phyloP scores from a whole-genome alignment of 768 basidiomycete genomes.

The Agrocybe praecox region DNA sequence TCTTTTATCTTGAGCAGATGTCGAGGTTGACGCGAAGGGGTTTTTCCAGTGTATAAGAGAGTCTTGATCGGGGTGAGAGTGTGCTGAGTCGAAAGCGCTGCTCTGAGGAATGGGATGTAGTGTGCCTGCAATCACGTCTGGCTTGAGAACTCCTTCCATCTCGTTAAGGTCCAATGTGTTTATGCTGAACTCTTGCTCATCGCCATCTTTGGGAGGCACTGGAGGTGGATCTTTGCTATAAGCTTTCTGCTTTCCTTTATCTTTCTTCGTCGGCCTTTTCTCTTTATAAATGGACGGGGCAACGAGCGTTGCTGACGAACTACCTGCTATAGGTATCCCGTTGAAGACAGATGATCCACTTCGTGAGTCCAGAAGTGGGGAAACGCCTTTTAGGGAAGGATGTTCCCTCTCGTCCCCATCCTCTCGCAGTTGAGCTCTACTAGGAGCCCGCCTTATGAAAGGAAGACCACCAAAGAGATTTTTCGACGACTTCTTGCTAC shows the following conservation, averaged over 20 bases:
- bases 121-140: slow-evolving; percentile 22
- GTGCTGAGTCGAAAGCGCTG: slow-evolving; percentile 42
- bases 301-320: neutral
- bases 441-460: slow-evolving; percentile 35
- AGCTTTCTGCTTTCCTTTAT: slow-evolving; percentile 26
- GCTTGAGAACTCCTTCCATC: slow-evolving; percentile 85
- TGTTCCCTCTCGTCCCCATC: slow-evolving; percentile 35
- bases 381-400: slow-evolving; percentile 36
- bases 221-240: slow-evolving; percentile 33
- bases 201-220: slow-evolving; percentile 31
- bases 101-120: slow-evolving; percentile 41
- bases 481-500: slow-evolving; percentile 50
- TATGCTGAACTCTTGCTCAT: slow-evolving; percentile 32
- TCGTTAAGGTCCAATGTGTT: slow-evolving; percentile 56
- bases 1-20: slow-evolving; percentile 26
- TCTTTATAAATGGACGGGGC: slow-evolving; percentile 17
- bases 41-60: slow-evolving; percentile 40
- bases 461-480: slow-evolving; percentile 38
- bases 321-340: slow-evolving; percentile 12
- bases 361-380: slow-evolving; percentile 28
- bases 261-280: slow-evolving; percentile 27
- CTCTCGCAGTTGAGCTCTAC: slow-evolving; percentile 37
- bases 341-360: neutral
- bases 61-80: slow-evolving; percentile 31
- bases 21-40: slow-evolving; percentile 35